A percentile compares a stretch with the other conserved stretches of the same genome.
Conservation (phyloP, 2,329 filamentous ascomycete genomes). For the Aspergillus piperis region DNA sequence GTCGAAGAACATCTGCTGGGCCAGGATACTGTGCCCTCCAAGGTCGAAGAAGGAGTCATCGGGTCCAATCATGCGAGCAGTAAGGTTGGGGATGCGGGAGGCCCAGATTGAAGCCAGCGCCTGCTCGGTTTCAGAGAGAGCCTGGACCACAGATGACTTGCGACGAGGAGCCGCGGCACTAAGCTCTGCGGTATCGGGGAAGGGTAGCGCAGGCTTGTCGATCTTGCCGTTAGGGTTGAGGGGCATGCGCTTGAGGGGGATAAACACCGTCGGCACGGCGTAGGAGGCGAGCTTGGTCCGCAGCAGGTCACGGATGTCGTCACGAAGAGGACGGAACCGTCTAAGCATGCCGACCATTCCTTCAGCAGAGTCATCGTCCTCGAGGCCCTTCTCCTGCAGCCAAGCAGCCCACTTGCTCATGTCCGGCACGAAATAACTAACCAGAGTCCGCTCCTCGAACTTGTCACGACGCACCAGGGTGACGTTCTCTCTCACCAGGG, state of each 20-base stretch:
- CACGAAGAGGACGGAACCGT: constrained; percentile 62
- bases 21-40: constrained; percentile 78
- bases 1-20: constrained; percentile 76
- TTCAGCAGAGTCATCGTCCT: constrained; percentile 54
- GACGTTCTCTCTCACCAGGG: constrained; percentile 77
- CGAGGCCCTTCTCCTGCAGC: constrained; percentile 57
- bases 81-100: constrained; percentile 65
- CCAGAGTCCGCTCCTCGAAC: constrained; percentile 80
- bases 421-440: constrained; percentile 89
- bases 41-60: constrained; percentile 74
- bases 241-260: constrained; percentile 71
- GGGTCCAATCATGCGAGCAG: constrained; percentile 66
- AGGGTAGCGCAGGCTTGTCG: constrained; percentile 76
- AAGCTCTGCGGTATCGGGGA: constrained; percentile 72
- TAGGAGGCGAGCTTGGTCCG: constrained; percentile 72
- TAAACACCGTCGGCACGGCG: constrained; percentile 73
- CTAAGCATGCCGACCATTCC: constrained; percentile 59
- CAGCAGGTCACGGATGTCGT: constrained; percentile 66
- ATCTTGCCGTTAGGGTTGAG: constrained; percentile 87
- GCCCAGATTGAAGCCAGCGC: constrained; percentile 73
- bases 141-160: constrained; percentile 51
- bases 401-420: constrained; percentile 71
- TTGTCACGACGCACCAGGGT: constrained; percentile 82
- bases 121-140: constrained; percentile 61
- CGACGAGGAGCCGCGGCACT: constrained; percentile 57